phyloP scores from a whole-genome alignment of 768 basidiomycete species.

The Boletus sensibilis region DNA sequence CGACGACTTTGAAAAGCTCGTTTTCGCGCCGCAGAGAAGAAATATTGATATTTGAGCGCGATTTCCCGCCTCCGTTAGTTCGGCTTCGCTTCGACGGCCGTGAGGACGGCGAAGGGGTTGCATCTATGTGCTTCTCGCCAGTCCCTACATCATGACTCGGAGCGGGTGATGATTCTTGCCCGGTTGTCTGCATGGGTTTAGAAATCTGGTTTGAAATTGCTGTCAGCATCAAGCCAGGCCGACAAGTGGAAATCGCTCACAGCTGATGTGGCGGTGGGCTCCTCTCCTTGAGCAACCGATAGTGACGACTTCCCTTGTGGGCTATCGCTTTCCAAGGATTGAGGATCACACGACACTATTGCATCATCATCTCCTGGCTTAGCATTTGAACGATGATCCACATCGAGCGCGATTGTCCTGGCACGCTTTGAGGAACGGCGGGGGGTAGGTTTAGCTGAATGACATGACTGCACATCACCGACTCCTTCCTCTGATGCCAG shows the following conservation, averaged over 20 bases:
- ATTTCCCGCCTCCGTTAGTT: slow-evolving; percentile 8
- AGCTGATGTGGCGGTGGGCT: background rate
- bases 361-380: background rate
- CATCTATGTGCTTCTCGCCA: slow-evolving; percentile 18
- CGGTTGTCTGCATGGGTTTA: background rate
- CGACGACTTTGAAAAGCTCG: slow-evolving; percentile 68
- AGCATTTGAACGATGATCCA: background rate
- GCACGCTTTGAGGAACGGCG: slow-evolving; percentile 6
- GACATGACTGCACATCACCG: background rate
- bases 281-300: background rate
- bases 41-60: slow-evolving; percentile 56
- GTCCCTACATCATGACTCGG: background rate
- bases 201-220: background rate
- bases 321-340: background rate
- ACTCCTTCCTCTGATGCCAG: background rate
- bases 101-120: background rate
- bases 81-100: slow-evolving; percentile 26
- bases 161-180: background rate
- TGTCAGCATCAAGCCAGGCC: background rate
- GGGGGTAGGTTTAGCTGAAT: background rate
- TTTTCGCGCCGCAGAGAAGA: slow-evolving; percentile 80
- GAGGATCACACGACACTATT: background rate
- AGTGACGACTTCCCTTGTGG: background rate
- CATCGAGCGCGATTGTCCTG: background rate
- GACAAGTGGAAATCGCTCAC: slow-evolving; percentile 2